Evolutionary conservation across 1,284 basidiomycete genomes (phyloP).

Genomic region (Trichosporon coremiiforme): DNA sequence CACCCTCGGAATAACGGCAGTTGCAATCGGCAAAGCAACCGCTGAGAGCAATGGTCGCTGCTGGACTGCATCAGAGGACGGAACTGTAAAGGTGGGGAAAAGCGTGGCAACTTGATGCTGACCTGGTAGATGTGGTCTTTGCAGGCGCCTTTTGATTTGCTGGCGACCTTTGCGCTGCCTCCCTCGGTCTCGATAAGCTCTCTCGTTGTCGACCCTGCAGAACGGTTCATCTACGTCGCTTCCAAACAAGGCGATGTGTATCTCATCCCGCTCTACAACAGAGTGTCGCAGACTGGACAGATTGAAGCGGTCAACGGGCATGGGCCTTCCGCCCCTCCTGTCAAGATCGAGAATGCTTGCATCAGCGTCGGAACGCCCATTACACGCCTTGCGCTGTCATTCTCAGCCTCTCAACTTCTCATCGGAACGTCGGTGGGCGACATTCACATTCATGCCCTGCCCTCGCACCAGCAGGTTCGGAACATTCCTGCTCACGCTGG

Average conservation of each 20-base stretch:
- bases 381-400: conserved; percentile 71
- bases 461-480: conserved; percentile 84
- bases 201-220: conserved; percentile 76
- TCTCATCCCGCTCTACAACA: conserved; percentile 77
- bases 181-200: conserved; percentile 60
- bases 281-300: no score
- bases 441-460: conserved; percentile 80
- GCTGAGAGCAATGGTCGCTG: conserved; percentile 43
- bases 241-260: conserved; percentile 71
- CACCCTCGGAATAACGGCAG: conserved; percentile 81
- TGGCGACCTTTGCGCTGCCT: conserved; percentile 85
- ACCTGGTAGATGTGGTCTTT: conserved; percentile 73
- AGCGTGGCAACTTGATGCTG: conserved; percentile 5
- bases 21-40: conserved; percentile 67
- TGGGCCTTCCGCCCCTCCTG: conserved; percentile 65
- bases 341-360: conserved; percentile 59
- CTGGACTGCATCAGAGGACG: conserved; percentile 81
- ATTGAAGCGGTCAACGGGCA: conserved; percentile 76
- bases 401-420: conserved; percentile 71
- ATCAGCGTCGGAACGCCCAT: conserved; percentile 58
- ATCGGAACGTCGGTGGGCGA: conserved; percentile 72
- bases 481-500: conserved; percentile 70
- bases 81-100: conserved; percentile 85
- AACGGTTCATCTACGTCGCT: conserved; percentile 84
- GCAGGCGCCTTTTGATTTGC: conserved; percentile 66